Base-by-base conservation (phyloP, 768 basidiomycete genomes). In the Lanmaoa pseudosensibilis region DNA sequence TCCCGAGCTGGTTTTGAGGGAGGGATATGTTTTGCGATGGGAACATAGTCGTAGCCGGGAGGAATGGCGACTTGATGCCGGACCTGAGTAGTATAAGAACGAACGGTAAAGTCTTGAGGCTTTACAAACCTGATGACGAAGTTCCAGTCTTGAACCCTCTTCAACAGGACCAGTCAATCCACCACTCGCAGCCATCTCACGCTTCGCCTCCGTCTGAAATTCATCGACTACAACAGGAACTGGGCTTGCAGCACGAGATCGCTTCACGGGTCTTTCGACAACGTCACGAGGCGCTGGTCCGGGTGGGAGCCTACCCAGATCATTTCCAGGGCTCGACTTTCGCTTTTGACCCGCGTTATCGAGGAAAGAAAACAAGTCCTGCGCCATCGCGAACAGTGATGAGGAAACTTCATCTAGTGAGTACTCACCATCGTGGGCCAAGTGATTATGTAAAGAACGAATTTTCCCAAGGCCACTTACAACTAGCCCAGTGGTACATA, bases 41-140 rank as follows among this genome's bases (percentile, higher is more conserved):
- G 90, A 43, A 88, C 71, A 73, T 98, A 98, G 66, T 86, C 83
- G 72, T 95, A 98, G 27, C 88, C 87, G 21, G 92, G 87, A 9
- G 97, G 97, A 16, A 98, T 86, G 8, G 94, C 94, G 38, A 99
- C 97, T 86, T 97, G 90, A 69, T 97, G 94, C 39, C 94, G 84
- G 56, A 96, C 92, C 92, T 94, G 34, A 63, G 18, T 32, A 21
- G 52, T 0, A 47, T 69, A 37, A 54, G 63, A 21, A 39, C 7
- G 27, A 13, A 23, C 8, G 44, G n/a, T 47, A 40, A 33, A 59
- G 30, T 13, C 1, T 2, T 2, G 30, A 41, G n/a, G 23, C 4
- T 55, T 25, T 34, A 32, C 61, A 46, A 27, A 58, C 92, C 79
- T 94, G 92, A 77, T 94, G 89, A 68, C 81, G 81, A 41, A 94